Evolutionary conservation across 495 filamentous ascomycete species (phyloP).

Genomic region (Talaromyces trachyspermus): DNA sequence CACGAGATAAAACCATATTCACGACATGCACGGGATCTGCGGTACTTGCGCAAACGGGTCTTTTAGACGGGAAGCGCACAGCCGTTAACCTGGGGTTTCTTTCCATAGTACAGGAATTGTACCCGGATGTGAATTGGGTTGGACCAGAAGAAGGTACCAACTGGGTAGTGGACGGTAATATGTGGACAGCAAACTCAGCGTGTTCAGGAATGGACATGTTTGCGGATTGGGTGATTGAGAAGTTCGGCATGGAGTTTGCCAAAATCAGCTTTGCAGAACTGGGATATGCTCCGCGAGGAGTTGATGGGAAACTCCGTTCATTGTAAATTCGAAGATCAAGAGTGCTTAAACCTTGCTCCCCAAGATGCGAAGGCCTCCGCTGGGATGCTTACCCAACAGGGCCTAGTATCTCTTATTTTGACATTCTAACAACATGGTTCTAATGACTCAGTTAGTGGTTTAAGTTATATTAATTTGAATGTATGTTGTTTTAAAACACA

Average conservation of each 20-base stretch:
- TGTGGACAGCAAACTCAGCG: conserved; percentile 29
- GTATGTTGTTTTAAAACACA: too few relatives aligned
- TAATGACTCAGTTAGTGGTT: too few relatives aligned
- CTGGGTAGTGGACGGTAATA: conserved; percentile 28
- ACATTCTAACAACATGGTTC: too few relatives aligned
- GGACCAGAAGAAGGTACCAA: conserved; percentile 16
- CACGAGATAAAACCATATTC: conserved; percentile 36
- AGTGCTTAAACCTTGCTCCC: too few relatives aligned
- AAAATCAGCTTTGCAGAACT: conserved; percentile 10
- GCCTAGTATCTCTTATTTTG: too few relatives aligned
- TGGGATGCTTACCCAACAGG: too few relatives aligned
- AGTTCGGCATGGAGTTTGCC: conserved; percentile 16
- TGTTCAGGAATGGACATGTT: conserved; percentile 34
- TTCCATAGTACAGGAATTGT: background rate
- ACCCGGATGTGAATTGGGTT: conserved; percentile 5
- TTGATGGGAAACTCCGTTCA: conserved; percentile 9
- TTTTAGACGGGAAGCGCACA: conserved; percentile 50
- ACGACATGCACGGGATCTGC: conserved; percentile 55
- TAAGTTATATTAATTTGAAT: too few relatives aligned
- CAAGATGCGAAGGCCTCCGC: too few relatives aligned
- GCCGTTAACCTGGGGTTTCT: conserved; percentile 35
- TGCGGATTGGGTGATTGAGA: conserved; percentile 24
- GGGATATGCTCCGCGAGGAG: conserved; percentile 10
- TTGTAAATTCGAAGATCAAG: too few relatives aligned
- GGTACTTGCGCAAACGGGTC: conserved; percentile 43